A percentile compares a stretch with the other conserved stretches of the same genome.
Evolutionary conservation across 441 rosid species (phyloP).

Genomic region (Euphorbia schlechtendalii): DNA sequence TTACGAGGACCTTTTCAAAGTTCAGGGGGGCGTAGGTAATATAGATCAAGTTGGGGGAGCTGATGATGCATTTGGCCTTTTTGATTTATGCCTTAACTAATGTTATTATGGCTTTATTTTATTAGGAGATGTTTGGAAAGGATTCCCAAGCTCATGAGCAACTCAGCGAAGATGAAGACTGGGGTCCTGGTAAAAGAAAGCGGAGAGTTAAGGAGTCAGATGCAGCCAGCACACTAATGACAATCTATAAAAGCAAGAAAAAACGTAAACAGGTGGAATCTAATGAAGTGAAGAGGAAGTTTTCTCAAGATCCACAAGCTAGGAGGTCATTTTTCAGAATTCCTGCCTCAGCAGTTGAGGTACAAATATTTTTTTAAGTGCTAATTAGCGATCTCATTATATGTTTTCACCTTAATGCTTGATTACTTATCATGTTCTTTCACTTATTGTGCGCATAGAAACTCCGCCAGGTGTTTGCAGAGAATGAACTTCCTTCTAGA

Average conservation of each 20-base stretch:
- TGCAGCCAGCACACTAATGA: constrained; percentile 64
- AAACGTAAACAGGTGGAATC: constrained; percentile 27
- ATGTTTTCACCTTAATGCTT: constrained; percentile 7
- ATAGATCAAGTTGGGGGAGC: too few relatives aligned
- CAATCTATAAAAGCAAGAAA: constrained; percentile 52
- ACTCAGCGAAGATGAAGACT: constrained; percentile 95
- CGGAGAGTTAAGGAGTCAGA: constrained; percentile 76
- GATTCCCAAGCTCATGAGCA: constrained; percentile 67
- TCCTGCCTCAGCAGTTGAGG: constrained; percentile 81
- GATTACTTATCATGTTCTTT: constrained; percentile 8
- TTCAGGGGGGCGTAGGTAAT: too few relatives aligned
- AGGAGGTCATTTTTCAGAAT: constrained; percentile 60
- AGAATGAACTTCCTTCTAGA: constrained; percentile 92
- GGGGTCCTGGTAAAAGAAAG: constrained; percentile 89
- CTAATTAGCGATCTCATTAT: constrained; percentile 3
- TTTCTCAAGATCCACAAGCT: constrained; percentile 35
- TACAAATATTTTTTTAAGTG: constrained; percentile 19
- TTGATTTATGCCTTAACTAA: constrained; percentile 1
- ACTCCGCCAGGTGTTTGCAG: constrained; percentile 84
- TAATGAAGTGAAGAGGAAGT: constrained; percentile 28
- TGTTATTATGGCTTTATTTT: constrained; percentile 1
- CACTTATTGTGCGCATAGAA: constrained; percentile 42
- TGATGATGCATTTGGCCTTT: neutral
- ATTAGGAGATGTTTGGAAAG: constrained; percentile 96
- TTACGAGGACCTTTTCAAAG: too few relatives aligned